These are phyloP conservation scores for Aspergillus diversus DNA, from an alignment of 495 filamentous ascomycete genomes.

Conservation along the genomic window DNA sequence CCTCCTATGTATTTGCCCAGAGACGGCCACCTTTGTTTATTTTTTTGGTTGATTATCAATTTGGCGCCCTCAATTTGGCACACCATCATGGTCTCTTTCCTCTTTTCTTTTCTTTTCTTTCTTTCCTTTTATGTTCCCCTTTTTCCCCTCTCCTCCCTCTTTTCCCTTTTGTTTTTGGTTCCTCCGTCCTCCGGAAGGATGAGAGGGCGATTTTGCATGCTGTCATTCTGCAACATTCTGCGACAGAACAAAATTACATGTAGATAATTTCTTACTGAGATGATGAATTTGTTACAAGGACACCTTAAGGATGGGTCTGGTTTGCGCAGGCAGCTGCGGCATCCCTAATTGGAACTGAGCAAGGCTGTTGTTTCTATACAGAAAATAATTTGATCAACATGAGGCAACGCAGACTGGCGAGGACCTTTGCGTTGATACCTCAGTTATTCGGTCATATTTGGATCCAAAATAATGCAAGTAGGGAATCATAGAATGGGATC, in stretches of 20 bases:
- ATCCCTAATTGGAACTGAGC: not conserved
- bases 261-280: slow-evolving; percentile 8
- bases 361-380: too few relatives aligned
- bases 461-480: too few relatives aligned
- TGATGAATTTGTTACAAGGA: slow-evolving; percentile 4
- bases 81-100: not conserved
- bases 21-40: slow-evolving; percentile 17
- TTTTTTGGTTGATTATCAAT: slow-evolving; percentile 14
- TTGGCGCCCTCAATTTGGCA: slow-evolving; percentile 10
- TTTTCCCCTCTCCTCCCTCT: not conserved
- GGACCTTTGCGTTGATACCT: not conserved
- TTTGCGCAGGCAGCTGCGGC: not conserved
- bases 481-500: too few relatives aligned
- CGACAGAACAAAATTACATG: slow-evolving; percentile 11
- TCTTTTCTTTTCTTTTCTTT: slow-evolving; percentile 6
- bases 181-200: slow-evolving; percentile 10
- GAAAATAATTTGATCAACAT: not conserved
- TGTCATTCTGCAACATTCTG: not conserved
- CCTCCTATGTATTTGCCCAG: slow-evolving; percentile 17
- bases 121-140: slow-evolving; percentile 1
- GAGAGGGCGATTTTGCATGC: slow-evolving; percentile 8
- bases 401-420: not conserved
- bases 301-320: not conserved
- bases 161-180: slow-evolving; percentile 6
- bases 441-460: too few relatives aligned